Evolutionary conservation across 495 filamentous ascomycete species (phyloP).

Genomic region (Rostrohypoxylon terebratum): DNA sequence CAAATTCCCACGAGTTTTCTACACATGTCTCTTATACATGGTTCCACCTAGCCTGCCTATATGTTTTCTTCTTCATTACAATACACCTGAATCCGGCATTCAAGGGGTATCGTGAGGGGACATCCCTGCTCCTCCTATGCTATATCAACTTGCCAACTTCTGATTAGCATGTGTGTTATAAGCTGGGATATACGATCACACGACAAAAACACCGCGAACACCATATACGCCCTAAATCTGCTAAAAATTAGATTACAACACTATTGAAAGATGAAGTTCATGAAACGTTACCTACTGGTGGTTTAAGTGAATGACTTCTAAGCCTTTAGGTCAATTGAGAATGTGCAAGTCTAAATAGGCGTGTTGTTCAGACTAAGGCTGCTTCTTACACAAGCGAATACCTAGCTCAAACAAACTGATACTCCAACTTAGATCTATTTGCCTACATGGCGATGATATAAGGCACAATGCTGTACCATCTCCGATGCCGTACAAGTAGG

Average conservation of each 20-base stretch:
- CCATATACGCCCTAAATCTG: background rate
- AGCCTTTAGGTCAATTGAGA: background rate
- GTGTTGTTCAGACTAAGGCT: background rate
- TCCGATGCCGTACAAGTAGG: too few relatives aligned
- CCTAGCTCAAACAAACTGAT: background rate
- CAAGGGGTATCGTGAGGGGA: background rate
- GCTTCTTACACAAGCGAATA: background rate
- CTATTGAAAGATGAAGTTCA: background rate
- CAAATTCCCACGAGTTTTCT: background rate
- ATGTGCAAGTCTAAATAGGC: background rate
- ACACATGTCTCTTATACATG: background rate
- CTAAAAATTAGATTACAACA: background rate
- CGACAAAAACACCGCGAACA: background rate
- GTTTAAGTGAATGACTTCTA: background rate
- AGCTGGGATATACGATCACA: background rate
- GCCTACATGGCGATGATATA: too few relatives aligned
- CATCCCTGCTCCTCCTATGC: background rate
- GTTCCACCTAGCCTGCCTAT: too few relatives aligned
- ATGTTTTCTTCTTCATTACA: conserved; percentile 4
- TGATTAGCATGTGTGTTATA: background rate
- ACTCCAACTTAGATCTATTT: too few relatives aligned
- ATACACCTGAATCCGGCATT: background rate
- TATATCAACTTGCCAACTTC: background rate
- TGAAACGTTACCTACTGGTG: background rate
- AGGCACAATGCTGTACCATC: too few relatives aligned